Evolutionary conservation across 257 asterid genomes (phyloP).

Genomic region (Nicotiana otophora): DNA sequence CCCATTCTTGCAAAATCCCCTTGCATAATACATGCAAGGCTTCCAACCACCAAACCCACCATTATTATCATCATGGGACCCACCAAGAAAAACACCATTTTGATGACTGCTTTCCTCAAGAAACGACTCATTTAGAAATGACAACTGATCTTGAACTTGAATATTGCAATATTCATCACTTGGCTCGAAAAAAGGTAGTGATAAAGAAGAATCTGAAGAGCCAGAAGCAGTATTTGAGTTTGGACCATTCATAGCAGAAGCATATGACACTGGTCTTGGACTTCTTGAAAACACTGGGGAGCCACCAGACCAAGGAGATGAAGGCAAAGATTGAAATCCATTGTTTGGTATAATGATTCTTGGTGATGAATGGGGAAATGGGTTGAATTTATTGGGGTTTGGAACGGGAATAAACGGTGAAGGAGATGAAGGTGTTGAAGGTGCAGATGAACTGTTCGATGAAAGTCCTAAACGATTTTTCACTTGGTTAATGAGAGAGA

Average conservation of each 20-base stretch:
- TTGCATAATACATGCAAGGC: slow-evolving; percentile 68
- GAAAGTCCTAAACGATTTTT: slow-evolving; percentile 46
- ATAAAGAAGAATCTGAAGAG: slow-evolving; percentile 34
- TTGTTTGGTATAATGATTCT: slow-evolving; percentile 50
- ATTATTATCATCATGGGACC: slow-evolving; percentile 40
- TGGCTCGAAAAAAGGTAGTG: slow-evolving; percentile 33
- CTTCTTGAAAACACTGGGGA: slow-evolving; percentile 30
- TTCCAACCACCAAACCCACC: slow-evolving; percentile 53
- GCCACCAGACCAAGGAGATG: slow-evolving; percentile 40
- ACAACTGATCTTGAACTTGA: slow-evolving; percentile 39
- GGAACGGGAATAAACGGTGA: slow-evolving; percentile 25
- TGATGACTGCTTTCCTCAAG: slow-evolving; percentile 24
- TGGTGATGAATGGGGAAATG: slow-evolving; percentile 47
- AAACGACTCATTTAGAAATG: slow-evolving; percentile 55
- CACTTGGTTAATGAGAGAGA: slow-evolving; percentile 51
- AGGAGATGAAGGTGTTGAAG: slow-evolving; percentile 33
- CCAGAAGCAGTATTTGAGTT: slow-evolving; percentile 20
- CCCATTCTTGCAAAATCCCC: slow-evolving; percentile 78
- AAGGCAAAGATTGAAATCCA: slow-evolving; percentile 53
- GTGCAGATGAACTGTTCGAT: slow-evolving; percentile 29
- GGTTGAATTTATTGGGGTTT: slow-evolving; percentile 23
- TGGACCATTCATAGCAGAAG: slow-evolving; percentile 55
- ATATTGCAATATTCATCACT: slow-evolving; percentile 34
- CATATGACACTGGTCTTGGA: slow-evolving; percentile 50
- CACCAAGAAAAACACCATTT: slow-evolving; percentile 62